Percentiles rank a stretch among this genome's conserved stretches.
Conservation (phyloP, 768 basidiomycete genomes). For the Galerina sulciceps region DNA sequence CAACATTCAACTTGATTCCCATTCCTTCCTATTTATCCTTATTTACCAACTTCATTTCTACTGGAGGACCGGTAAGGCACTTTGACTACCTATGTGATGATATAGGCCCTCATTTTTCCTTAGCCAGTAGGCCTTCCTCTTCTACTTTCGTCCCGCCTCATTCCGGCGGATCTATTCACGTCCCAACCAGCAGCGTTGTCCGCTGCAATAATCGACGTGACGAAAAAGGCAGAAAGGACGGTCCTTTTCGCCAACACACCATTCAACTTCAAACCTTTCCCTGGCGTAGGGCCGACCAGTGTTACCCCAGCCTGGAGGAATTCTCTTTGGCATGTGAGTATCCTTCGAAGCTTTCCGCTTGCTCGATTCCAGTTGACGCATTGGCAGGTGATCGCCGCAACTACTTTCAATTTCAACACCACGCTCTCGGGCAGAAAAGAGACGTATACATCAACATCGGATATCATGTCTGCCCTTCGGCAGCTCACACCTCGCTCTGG, state of each 20-base stretch:
- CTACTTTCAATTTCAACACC: conserved; percentile 9
- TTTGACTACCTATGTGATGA: neutral
- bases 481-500: conserved; percentile 41
- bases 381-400: neutral
- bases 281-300: neutral
- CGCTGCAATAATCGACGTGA: neutral
- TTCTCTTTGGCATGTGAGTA: conserved; percentile 8
- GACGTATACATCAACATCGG: neutral
- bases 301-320: conserved; percentile 6
- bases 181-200: neutral
- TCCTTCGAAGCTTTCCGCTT: neutral
- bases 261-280: conserved; percentile 8
- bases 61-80: neutral
- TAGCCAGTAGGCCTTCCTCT: neutral
- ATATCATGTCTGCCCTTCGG: neutral
- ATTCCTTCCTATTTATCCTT: too few relatives aligned
- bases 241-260: conserved; percentile 7
- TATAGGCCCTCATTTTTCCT: neutral
- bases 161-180: neutral
- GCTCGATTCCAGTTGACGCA: neutral
- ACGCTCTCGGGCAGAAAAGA: neutral
- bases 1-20: too few relatives aligned
- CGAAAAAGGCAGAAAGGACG: conserved; percentile 1
- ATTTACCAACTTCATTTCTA: neutral
- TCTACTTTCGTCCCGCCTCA: neutral